Conservation (phyloP, 192 early-diverging fungal genomes). For the Podila epigama region DNA sequence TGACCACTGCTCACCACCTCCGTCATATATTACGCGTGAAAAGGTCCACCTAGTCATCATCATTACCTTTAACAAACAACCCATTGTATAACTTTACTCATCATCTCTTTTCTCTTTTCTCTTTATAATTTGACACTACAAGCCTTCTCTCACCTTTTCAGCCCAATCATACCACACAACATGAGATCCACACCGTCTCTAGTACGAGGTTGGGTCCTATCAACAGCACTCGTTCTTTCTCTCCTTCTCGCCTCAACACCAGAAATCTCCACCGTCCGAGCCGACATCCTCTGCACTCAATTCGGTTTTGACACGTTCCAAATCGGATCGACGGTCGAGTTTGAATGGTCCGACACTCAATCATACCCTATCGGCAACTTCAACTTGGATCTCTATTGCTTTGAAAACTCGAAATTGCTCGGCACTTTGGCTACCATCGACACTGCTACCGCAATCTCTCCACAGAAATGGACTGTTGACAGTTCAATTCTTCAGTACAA, state of each 20-base stretch:
- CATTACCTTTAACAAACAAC: no score
- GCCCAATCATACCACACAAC: no score
- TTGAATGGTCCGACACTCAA: conserved; percentile 29
- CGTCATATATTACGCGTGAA: no score
- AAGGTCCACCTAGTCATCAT: no score
- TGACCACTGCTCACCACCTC: no score
- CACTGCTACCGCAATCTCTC: not conserved
- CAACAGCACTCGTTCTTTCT: not conserved
- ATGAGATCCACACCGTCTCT: not conserved
- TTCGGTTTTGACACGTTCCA: conserved; percentile 24
- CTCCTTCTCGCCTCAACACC: conserved; percentile 2
- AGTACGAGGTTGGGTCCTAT: not conserved
- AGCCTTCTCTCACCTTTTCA: no score
- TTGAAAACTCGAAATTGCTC: conserved; percentile 14
- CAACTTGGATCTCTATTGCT: conserved; percentile 33
- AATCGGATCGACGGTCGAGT: conserved; percentile 30
- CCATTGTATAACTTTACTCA: no score
- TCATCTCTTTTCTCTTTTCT: no score
- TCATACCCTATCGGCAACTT: conserved; percentile 9
- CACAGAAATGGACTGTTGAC: not conserved
- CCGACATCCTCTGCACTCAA: conserved; percentile 18
- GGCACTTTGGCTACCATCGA: conserved; percentile 26
- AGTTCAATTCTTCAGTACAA: not conserved
- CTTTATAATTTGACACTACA: no score
- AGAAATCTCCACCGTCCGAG: conserved; percentile 1